Base-by-base conservation (phyloP, 371 early-diverging fungal genomes). In the Choanephora cucurbitarum region DNA sequence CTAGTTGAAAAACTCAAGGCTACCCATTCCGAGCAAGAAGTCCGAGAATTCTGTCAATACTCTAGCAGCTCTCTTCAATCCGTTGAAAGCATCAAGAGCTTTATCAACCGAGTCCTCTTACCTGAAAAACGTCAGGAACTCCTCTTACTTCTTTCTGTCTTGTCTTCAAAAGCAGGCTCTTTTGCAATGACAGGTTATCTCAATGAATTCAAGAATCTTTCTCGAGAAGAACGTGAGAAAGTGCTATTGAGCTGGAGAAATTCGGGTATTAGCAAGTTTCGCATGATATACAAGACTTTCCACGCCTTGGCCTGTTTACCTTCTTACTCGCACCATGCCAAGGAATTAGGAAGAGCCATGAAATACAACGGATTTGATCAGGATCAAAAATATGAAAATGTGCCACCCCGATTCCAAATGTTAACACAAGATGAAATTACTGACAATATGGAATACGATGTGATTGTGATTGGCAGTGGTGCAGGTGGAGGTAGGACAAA, bases 401-500 rank as follows among this genome's bases (percentile, higher is more conserved):
- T 59, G 1, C 70, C 57, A n/a, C 64, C 64, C 15, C 52, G 63
- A 28, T 32, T 65, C 9, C 56, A 57, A 32, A 65, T 70, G 62
- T 5, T 67, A 37, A 1, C 14, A 6, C 11, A 19, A 7, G 17
- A 42, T 28, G 52, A 51, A 24, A 21, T 49, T 11, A 13, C n/a
- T 8, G 39, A 49, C 34, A 15, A 49, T 15, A 69, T 58, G 4
- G 33, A 28, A 5, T 66, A 60, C 44, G 91, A 91, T 60, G 87
- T 80, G 0, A 86, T 89, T 24, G 70, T 91, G 37, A 65, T 89
- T 44, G 91, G 91, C 1, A 81, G 80, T 13, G 91, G 90, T 21
- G 83, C 82, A 39, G 91, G 91, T 32, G 91, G 90, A 32, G 88
- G 55, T 55, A 55, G 28, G 15, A 14, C 24, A 4, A 32, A 2